These are phyloP conservation scores for Coccomyxa subellipsoidea DNA, from an alignment of 163 green algal species.

Conservation along the genomic window DNA sequence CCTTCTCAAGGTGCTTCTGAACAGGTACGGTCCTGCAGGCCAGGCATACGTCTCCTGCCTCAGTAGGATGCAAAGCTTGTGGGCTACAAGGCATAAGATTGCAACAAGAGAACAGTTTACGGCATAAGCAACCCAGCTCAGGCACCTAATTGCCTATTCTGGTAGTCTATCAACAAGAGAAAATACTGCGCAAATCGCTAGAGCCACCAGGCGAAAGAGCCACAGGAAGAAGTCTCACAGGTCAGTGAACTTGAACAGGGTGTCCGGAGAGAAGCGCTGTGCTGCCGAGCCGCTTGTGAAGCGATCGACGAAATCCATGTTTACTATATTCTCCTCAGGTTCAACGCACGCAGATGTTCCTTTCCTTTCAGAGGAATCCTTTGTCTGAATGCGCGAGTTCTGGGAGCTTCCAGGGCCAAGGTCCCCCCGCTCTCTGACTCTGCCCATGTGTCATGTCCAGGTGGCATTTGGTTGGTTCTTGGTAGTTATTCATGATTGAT, in stretches of 20 bases:
- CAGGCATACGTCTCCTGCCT: background rate
- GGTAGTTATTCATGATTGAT: background rate
- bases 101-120: background rate
- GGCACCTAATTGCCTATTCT: background rate
- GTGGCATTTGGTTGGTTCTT: background rate
- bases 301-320: constrained; percentile 41
- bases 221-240: constrained; percentile 33
- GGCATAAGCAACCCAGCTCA: background rate
- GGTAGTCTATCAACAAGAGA: background rate
- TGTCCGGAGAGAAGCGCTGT: constrained; percentile 9
- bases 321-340: background rate
- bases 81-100: no score
- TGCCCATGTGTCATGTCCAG: background rate
- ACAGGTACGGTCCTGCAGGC: constrained; percentile 29
- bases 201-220: no score
- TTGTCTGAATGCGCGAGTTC: no score
- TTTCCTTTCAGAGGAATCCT: no score
- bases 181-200: no score
- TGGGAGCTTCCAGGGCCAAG: no score
- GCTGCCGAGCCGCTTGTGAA: background rate
- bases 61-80: no score
- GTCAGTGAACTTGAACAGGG: constrained; percentile 46
- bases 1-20: constrained; percentile 45
- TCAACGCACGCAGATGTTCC: background rate
- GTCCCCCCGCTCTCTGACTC: background rate